Evolutionary conservation across 192 early-diverging fungal genomes (phyloP), one percentile per base, ranked within the genome.

Genomic region (Coemansia sp.): DNA sequence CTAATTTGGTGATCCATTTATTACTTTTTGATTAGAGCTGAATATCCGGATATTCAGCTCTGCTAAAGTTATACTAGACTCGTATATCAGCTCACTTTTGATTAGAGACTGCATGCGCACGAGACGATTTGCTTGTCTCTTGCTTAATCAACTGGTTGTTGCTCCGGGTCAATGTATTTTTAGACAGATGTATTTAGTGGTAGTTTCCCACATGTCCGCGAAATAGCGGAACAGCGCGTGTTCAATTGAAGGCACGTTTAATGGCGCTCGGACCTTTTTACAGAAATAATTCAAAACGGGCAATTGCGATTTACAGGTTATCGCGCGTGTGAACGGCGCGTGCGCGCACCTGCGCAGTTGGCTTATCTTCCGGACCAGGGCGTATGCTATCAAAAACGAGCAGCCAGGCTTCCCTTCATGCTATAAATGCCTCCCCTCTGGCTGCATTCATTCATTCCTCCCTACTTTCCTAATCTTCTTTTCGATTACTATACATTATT

Each of bases 321-420:
- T n/a, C 41, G 14, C 2, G 14, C 41, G 41, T 45, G 41, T 2
- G 41, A 45, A 45, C 14, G 41, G 41, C 41, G 14, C 41, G 41
- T 45, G 41, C 41, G 32, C 32, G 41, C 41, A 41, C 39, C 1
- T 45, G 41, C 41, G 15, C 41, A 45, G 15, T 1, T 4, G 41
- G 41, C 41, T 45, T 49, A 21, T 49, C 19, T 21, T 49, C 48
- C 48, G 48, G 48, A 49, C 48, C 15, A 49, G 48, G 48, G 48
- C 48, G n/a, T 35, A 45, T 45, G 9, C 2, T 15, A n/a, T 45
- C 15, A n/a, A 45, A 21, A 45, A n/a, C 12, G 41, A 3, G n/a
- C 5, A 21, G 48, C 17, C 12, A 19, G 48, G 2, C 19, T 17
- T 49, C 48, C 5, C n/a, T 17, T 8, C 48, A 49, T 49, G 48